These are phyloP conservation scores for Cyanidiococcus yangmingshanensis DNA, from an alignment of 23 red algal genomes.

Conservation along the genomic window DNA sequence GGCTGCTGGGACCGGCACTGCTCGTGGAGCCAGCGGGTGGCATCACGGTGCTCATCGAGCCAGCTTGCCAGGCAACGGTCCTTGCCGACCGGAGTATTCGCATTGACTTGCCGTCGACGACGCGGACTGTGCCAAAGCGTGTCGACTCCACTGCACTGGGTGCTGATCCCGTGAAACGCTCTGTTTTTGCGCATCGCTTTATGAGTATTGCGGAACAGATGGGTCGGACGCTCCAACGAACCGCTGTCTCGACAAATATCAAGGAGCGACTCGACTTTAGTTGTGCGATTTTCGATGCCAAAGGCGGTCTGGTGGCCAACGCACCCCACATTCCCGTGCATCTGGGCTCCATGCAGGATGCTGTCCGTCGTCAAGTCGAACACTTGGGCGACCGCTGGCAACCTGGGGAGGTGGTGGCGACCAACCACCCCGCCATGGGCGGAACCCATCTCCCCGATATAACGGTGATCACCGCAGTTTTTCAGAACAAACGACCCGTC, in stretches of 20 bases:
- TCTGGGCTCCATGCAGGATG: conserved; percentile 85
- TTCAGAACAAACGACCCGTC: conserved; percentile 30
- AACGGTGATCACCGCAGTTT: conserved; percentile 92
- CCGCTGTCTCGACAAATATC: conserved; percentile 88
- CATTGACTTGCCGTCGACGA: conserved; percentile 22
- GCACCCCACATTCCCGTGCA: conserved; percentile 98
- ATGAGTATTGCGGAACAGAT: conserved; percentile 98
- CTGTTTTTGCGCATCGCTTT: conserved; percentile 79
- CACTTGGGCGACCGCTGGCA: conserved; percentile 37
- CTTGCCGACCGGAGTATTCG: conserved; percentile 34
- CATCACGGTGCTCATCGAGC: conserved; percentile 60
- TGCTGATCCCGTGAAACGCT: conserved; percentile 59
- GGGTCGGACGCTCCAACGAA: conserved; percentile 86
- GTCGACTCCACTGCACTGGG: conserved; percentile 1
- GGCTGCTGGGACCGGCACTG: conserved; percentile 39
- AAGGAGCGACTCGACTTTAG: conserved; percentile 97
- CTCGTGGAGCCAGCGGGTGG: conserved; percentile 70
- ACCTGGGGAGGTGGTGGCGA: conserved; percentile 75
- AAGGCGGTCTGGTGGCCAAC: conserved; percentile 89
- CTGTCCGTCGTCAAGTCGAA: conserved; percentile 62
- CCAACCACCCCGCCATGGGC: conserved; percentile 81
- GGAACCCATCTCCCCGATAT: conserved; percentile 95
- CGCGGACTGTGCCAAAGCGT: background rate
- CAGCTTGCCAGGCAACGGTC: conserved; percentile 33
- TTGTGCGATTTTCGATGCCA: conserved; percentile 87